Evolutionary conservation across 139 green algal species (phyloP), one percentile per base, ranked within the genome.

Genomic region (Closterium sp.): DNA sequence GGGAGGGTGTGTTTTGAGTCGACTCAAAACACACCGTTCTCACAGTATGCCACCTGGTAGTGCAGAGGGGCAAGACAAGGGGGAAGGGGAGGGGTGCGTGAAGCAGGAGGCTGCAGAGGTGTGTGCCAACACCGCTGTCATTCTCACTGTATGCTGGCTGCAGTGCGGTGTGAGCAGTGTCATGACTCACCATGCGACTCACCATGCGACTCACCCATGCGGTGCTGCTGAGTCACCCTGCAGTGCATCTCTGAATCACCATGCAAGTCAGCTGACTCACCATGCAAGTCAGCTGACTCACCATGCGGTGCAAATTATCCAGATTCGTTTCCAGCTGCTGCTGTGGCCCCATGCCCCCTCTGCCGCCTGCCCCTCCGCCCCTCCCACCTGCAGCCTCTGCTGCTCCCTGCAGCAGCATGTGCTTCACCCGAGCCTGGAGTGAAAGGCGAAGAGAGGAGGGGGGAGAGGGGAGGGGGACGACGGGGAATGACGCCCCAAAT

Each of bases 381-480:
- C 62, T 79, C 13, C 62, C 62, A 27, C 17, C 30, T 92, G 28
- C 89, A 2, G 31, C 30, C 89, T 94, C 91, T 27, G n/a, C 27
- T 29, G 88, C 24, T 42, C 91, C 91, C 30, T 91, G 28, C 31
- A 84, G 31, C 9, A 95, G 92, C 88, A 95, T 95, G 89, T 90
- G 92, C 88, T 95, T 95, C 27, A 95, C 86, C 3, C 92, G 92
- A 27, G 89, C 50, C 92, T 95, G 91, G 85, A 10, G 85, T 17
- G 27, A 87, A 27, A 27, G 5, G 31, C 5, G 79, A 9, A 28
- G 19, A 1, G 85, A 87, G 22, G 21, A 34, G 28, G 3, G 10
- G 85, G 28, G n/a, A 17, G 2, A 87, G 73, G 27, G 13, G 13
- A 9, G 73, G 73, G 13, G 32, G 32, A 38, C 2, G 32, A 3